Percentiles rank a stretch among this genome's conserved stretches.
Evolutionary conservation across 169 alveolate species (phyloP).

Genomic region (Blepharisma undulans): DNA sequence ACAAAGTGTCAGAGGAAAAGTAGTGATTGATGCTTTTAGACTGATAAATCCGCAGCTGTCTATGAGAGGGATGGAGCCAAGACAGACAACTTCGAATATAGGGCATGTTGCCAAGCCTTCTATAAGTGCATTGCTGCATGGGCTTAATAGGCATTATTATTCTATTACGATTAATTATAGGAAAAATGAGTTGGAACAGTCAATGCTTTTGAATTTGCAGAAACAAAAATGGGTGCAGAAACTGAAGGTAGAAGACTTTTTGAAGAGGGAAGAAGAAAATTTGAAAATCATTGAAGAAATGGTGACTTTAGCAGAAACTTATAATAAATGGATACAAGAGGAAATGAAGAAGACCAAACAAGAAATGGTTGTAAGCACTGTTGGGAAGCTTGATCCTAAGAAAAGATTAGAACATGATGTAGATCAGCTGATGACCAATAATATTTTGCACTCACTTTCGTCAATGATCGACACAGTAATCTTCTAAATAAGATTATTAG

Average conservation of each 20-base stretch:
- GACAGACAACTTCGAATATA: conserved; percentile 99
- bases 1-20: conserved; percentile 97
- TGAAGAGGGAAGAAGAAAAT: conserved; percentile 74
- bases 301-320: conserved; percentile 85
- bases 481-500: conserved; percentile 12
- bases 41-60: conserved; percentile 94
- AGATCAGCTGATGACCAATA: conserved; percentile 65
- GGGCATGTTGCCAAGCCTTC: conserved; percentile 93
- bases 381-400: conserved; percentile 93
- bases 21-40: conserved; percentile 99
- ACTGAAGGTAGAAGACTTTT: conserved; percentile 84
- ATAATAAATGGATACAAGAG: conserved; percentile 93
- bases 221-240: conserved; percentile 96
- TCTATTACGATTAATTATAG: conserved; percentile 97
- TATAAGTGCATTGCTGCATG: conserved; percentile 94
- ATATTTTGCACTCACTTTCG: conserved; percentile 68
- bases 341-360: conserved; percentile 94
- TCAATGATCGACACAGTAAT: conserved; percentile 68
- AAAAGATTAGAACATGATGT: conserved; percentile 81
- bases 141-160: conserved; percentile 96
- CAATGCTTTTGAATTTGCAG: conserved; percentile 96
- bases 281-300: conserved; percentile 81
- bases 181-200: conserved; percentile 94
- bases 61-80: conserved; percentile 94
- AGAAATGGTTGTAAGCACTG: conserved; percentile 91